These are phyloP conservation scores for Suhomyces choctaworum DNA, from an alignment of 1,139 yeast species.

Conservation along the genomic window DNA sequence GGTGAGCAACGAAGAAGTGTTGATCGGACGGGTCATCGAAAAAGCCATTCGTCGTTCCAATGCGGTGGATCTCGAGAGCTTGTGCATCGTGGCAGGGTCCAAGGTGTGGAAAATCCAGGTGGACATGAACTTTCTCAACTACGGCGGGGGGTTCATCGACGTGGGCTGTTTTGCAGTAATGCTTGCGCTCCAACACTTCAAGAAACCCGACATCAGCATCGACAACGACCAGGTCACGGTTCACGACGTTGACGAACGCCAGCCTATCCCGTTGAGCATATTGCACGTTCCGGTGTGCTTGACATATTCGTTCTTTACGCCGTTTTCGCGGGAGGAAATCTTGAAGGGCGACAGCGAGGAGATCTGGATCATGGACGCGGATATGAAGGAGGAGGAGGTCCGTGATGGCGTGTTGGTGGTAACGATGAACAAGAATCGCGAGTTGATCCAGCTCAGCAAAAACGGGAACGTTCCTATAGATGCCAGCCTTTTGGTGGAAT, in stretches of 20 bases:
- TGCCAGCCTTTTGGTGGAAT: constrained; percentile 65
- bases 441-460: constrained; percentile 83
- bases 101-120: constrained; percentile 91
- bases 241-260: constrained; percentile 73
- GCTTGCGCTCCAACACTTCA: constrained; percentile 79
- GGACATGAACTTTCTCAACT: constrained; percentile 83
- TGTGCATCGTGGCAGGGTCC: constrained; percentile 88
- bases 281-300: constrained; percentile 89
- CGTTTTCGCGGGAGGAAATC: constrained; percentile 61
- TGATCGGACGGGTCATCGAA: constrained; percentile 79
- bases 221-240: constrained; percentile 63
- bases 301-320: constrained; percentile 83
- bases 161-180: constrained; percentile 89
- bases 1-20: constrained; percentile 73
- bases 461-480: constrained; percentile 91
- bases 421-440: constrained; percentile 86
- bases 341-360: constrained; percentile 65
- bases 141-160: constrained; percentile 91
- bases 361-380: constrained; percentile 73
- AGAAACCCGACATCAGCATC: constrained; percentile 79
- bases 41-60: constrained; percentile 88
- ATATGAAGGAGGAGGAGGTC: constrained; percentile 70
- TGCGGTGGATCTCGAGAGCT: constrained; percentile 84
- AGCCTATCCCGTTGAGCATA: constrained; percentile 82
- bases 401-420: constrained; percentile 81